Evolutionary conservation across 2,329 filamentous ascomycete genomes (phyloP).

Genomic region (Venturia effusa): DNA sequence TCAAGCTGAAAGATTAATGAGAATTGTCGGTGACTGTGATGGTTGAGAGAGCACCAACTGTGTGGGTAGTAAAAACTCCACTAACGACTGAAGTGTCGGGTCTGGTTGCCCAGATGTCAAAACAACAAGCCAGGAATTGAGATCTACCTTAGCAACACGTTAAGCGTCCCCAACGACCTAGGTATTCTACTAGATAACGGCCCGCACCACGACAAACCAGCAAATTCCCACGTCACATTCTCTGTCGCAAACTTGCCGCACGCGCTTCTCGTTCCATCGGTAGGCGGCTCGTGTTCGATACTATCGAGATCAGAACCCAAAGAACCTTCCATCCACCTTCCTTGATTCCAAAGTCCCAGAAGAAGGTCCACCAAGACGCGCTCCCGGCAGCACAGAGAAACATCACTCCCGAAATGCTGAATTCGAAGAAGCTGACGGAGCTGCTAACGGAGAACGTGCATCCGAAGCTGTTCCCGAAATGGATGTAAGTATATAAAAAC

Average conservation of each 20-base stretch:
- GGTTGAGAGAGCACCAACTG: background rate
- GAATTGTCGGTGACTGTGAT: background rate
- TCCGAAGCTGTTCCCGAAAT: slow-evolving; percentile 30
- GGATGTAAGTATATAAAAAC: slow-evolving; percentile 23
- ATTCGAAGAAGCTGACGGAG: slow-evolving; percentile 31
- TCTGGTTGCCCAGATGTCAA: too few species aligned
- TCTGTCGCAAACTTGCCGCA: background rate
- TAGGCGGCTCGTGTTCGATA: background rate
- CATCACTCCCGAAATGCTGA: slow-evolving; percentile 25
- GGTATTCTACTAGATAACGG: background rate
- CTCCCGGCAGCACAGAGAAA: background rate
- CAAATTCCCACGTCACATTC: background rate
- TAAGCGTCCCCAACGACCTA: background rate
- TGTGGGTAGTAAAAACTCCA: background rate
- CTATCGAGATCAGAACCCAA: background rate
- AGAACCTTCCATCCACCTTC: background rate
- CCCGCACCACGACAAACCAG: background rate
- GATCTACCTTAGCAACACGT: too few species aligned
- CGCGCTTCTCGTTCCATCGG: background rate
- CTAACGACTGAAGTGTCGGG: too few species aligned
- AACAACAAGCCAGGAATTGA: too few species aligned
- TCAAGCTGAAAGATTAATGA: background rate
- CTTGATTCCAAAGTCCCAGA: background rate
- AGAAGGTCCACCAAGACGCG: background rate
- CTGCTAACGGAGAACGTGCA: slow-evolving; percentile 33